Percentiles rank a stretch among this genome's conserved stretches.
Conservation (phyloP, 1,139 yeast genomes). For the Yamadazyma friedrichii region DNA sequence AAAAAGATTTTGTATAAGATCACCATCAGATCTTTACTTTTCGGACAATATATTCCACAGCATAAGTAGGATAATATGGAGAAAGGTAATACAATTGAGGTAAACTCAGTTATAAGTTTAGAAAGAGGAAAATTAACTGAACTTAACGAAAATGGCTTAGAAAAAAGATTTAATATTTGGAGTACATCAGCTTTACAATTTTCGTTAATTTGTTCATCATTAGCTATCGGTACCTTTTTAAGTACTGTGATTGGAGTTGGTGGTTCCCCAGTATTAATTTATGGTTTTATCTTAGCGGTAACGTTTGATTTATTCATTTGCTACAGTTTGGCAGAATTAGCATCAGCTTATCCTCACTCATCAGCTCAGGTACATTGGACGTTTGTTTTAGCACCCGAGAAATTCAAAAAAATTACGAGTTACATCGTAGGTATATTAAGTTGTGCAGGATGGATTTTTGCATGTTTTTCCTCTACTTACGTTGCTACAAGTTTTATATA, state of each 20-base stretch:
- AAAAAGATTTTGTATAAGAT: no score
- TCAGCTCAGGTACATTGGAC: constrained; percentile 34
- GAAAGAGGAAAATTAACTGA: background rate
- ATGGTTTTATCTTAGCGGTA: constrained; percentile 23
- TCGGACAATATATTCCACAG: no score
- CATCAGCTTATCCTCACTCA: constrained; percentile 28
- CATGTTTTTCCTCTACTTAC: constrained; percentile 26
- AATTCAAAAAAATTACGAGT: constrained; percentile 23
- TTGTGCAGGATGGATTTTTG: constrained; percentile 53
- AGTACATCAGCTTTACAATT: constrained; percentile 23
- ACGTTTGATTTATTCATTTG: constrained; percentile 22
- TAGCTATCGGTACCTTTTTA: constrained; percentile 27
- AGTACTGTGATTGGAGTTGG: constrained; percentile 27
- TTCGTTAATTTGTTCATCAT: constrained; percentile 24
- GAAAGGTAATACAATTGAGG: no score
- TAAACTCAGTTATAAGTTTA: no score
- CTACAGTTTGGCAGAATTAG: constrained; percentile 26
- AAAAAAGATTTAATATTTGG: constrained; percentile 24
- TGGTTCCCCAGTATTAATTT: constrained; percentile 25
- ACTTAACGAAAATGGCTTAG: constrained; percentile 9
- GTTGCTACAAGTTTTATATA: constrained; percentile 46
- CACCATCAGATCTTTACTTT: no score
- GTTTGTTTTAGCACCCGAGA: constrained; percentile 22
- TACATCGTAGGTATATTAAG: constrained; percentile 49
- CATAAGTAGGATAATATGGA: no score